Evolutionary conservation across 805 yeast species (phyloP).

Genomic region (Ogataea wickerhamii): DNA sequence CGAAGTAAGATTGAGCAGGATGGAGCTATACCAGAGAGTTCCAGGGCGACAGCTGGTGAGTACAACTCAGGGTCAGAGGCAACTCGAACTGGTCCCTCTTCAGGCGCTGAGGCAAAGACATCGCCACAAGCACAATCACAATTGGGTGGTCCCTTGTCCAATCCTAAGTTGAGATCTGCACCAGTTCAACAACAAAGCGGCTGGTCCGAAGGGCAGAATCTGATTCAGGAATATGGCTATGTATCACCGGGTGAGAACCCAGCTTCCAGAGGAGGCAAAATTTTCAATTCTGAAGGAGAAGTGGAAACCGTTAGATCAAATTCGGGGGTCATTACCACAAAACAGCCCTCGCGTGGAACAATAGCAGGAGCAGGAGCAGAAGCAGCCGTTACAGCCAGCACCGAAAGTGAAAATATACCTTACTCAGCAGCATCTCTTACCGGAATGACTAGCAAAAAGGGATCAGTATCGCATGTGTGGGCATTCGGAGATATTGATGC

Average conservation of each 20-base stretch:
- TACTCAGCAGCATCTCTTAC: slow-evolving; percentile 20
- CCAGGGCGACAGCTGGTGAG: not conserved
- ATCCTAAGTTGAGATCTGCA: slow-evolving; percentile 18
- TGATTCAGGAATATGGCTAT: slow-evolving; percentile 25
- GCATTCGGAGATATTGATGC: slow-evolving; percentile 21
- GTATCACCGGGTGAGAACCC: slow-evolving; percentile 13
- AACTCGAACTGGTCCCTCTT: not conserved
- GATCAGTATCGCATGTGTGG: slow-evolving; percentile 18
- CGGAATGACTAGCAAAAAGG: slow-evolving; percentile 20
- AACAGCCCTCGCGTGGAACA: not conserved
- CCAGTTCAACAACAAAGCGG: slow-evolving; percentile 13
- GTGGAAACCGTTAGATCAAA: slow-evolving; percentile 8
- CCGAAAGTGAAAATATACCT: slow-evolving; percentile 6
- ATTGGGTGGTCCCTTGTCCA: slow-evolving; percentile 7
- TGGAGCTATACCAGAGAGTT: not conserved
- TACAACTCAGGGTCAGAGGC: not conserved
- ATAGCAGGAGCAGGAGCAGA: slow-evolving; percentile 1
- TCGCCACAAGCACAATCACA: slow-evolving; percentile 5
- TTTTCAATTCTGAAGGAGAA: slow-evolving; percentile 7
- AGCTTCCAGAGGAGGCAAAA: not conserved
- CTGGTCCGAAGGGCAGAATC: slow-evolving; percentile 23
- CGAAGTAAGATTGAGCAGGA: not conserved
- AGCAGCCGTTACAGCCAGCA: slow-evolving; percentile 3
- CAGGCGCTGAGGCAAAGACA: not conserved
- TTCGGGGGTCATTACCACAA: slow-evolving; percentile 3